phyloP scores from a whole-genome alignment of 2,329 filamentous ascomycete species.

The Rachicladosporium sp. region DNA sequence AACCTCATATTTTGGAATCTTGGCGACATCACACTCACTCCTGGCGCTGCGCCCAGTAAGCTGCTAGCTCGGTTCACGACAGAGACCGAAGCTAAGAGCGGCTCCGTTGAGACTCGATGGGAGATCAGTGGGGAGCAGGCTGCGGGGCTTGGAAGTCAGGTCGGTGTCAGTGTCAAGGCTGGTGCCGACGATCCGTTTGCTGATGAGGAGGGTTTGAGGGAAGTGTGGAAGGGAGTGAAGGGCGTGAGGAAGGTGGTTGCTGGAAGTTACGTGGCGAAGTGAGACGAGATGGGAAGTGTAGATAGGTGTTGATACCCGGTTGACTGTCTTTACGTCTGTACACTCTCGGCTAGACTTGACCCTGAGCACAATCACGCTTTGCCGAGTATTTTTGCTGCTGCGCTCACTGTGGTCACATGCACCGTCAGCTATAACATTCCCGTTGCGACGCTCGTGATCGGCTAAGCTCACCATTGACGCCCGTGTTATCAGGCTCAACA shows the following conservation, averaged over 20 bases:
- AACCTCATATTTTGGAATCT: slow-evolving; percentile 70
- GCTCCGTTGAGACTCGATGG: slow-evolving; percentile 73
- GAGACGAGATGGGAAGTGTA: background rate
- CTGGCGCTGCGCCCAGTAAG: slow-evolving; percentile 51
- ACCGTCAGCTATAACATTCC: background rate
- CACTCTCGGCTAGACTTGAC: too few relatives aligned
- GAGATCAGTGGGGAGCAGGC: slow-evolving; percentile 48
- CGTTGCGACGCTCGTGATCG: background rate
- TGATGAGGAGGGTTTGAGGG: slow-evolving; percentile 38
- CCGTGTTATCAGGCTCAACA: slow-evolving; percentile 81
- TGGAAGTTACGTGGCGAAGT: slow-evolving; percentile 49
- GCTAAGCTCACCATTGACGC: slow-evolving; percentile 52
- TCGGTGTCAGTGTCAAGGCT: slow-evolving; percentile 41
- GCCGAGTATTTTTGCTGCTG: slow-evolving; percentile 5
- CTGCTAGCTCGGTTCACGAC: slow-evolving; percentile 74
- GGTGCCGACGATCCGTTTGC: slow-evolving; percentile 56
- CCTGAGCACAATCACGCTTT: slow-evolving; percentile 1
- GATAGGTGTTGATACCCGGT: too few relatives aligned
- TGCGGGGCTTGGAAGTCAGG: slow-evolving; percentile 43
- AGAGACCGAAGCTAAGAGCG: slow-evolving; percentile 57
- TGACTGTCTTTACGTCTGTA: too few relatives aligned
- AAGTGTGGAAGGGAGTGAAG: slow-evolving; percentile 55
- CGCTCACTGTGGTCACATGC: slow-evolving; percentile 1
- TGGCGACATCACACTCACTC: slow-evolving; percentile 55
- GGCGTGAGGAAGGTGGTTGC: slow-evolving; percentile 55